A percentile compares a stretch with the other conserved stretches of the same genome.
Evolutionary conservation across 345 rosid species (phyloP).

Genomic region (Camelina hispida): DNA sequence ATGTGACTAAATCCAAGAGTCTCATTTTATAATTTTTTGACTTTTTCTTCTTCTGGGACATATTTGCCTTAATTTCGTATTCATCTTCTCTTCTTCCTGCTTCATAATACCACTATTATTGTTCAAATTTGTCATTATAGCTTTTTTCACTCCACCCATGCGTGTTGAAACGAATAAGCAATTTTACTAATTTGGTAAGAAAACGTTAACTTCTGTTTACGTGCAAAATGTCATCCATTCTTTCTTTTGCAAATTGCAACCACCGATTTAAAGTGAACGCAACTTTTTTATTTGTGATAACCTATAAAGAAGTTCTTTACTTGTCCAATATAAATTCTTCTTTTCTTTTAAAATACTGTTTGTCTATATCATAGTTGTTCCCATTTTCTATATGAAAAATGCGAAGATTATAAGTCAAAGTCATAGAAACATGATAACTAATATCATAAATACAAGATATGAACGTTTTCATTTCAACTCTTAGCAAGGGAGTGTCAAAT

Average conservation of each 20-base stretch:
- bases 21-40: constrained; percentile 27
- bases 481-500: neutral
- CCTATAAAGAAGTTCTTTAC: constrained; percentile 13
- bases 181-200: constrained; percentile 7
- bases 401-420: constrained; percentile 3
- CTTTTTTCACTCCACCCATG: constrained; percentile 28
- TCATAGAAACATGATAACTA: constrained; percentile 4
- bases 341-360: neutral
- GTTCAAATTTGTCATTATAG: constrained; percentile 22
- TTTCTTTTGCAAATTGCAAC: constrained; percentile 1
- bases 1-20: constrained; percentile 35
- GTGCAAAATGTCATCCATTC: constrained; percentile 11
- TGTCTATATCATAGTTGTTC: constrained; percentile 1
- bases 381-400: neutral
- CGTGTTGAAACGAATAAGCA: constrained; percentile 34
- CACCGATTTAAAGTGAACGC: constrained; percentile 2
- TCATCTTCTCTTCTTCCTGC: constrained; percentile 22
- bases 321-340: constrained; percentile 10
- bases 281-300: constrained; percentile 15
- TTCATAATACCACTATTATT: constrained; percentile 24
- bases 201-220: constrained; percentile 27
- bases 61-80: constrained; percentile 18
- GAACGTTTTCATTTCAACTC: neutral
- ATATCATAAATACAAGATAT: neutral
- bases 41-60: constrained; percentile 20